These are phyloP conservation scores for Cytauxzoon felis DNA, from an alignment of 169 alveolate species.

Conservation along the genomic window DNA sequence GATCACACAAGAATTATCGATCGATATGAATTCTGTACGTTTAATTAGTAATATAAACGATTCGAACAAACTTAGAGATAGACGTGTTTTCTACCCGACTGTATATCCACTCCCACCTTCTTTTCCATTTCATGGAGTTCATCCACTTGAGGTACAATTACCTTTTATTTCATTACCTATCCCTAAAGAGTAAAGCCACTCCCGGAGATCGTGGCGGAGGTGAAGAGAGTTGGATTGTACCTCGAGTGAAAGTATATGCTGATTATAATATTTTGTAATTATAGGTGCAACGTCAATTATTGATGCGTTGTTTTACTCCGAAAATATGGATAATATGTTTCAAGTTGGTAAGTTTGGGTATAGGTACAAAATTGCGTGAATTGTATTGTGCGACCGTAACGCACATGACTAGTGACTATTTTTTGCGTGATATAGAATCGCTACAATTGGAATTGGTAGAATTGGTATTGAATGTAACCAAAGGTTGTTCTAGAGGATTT, in stretches of 20 bases:
- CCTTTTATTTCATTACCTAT: too few species aligned
- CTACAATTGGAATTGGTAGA: constrained; percentile 48
- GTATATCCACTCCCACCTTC: too few species aligned
- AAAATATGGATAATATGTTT: constrained; percentile 35
- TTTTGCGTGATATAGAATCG: constrained; percentile 32
- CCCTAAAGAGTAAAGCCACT: too few species aligned
- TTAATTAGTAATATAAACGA: too few species aligned
- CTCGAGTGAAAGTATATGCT: too few species aligned
- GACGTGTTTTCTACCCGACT: too few species aligned
- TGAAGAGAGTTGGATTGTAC: too few species aligned
- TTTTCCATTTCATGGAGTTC: too few species aligned
- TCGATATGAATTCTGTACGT: constrained; percentile 43
- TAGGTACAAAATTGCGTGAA: constrained; percentile 31
- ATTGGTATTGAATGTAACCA: constrained; percentile 14
- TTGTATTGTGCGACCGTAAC: constrained; percentile 6
- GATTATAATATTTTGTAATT: too few species aligned
- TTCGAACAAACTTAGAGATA: too few species aligned
- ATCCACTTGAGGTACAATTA: too few species aligned
- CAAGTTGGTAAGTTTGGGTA: constrained; percentile 58
- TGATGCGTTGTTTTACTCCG: constrained; percentile 42
- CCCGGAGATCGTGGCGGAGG: too few species aligned
- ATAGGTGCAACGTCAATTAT: constrained; percentile 27
- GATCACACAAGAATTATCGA: not conserved
- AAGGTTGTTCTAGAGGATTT: constrained; percentile 5
- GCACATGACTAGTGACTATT: constrained; percentile 15